phyloP scores from a whole-genome alignment of 2,329 filamentous ascomycete genomes.

The Huntiella savannae region DNA sequence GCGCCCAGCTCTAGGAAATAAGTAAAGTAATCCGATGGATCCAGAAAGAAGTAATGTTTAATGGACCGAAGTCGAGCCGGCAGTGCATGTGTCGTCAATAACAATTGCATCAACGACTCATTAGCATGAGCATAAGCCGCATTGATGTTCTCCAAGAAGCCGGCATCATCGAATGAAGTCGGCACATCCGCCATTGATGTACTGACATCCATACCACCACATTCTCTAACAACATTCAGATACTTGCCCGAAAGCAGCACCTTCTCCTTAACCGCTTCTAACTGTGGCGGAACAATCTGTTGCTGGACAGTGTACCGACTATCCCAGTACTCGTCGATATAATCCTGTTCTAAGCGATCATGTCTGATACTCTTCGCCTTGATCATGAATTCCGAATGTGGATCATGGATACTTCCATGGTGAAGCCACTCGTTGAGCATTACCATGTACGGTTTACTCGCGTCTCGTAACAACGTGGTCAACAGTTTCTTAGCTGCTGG shows the following conservation, averaged over 20 bases:
- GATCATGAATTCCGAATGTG: slow-evolving; percentile 82
- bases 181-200: slow-evolving; percentile 79
- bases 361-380: slow-evolving; percentile 90
- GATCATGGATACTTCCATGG: slow-evolving; percentile 84
- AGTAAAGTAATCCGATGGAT: slow-evolving; percentile 92
- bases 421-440: slow-evolving; percentile 99
- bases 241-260: slow-evolving; percentile 93
- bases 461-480: slow-evolving; percentile 65
- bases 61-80: slow-evolving; percentile 73
- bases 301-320: slow-evolving; percentile 89
- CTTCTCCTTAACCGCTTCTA: slow-evolving; percentile 81
- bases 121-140: slow-evolving; percentile 90
- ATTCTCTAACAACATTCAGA: slow-evolving; percentile 91
- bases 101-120: slow-evolving; percentile 71
- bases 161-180: slow-evolving; percentile 72
- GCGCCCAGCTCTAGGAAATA: slow-evolving; percentile 88
- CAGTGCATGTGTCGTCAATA: slow-evolving; percentile 81
- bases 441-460: slow-evolving; percentile 84
- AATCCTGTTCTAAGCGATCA: slow-evolving; percentile 82
- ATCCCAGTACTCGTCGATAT: slow-evolving; percentile 98
- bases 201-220: slow-evolving; percentile 85
- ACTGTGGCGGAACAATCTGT: slow-evolving; percentile 75
- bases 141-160: slow-evolving; percentile 92
- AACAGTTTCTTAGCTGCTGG: slow-evolving; percentile 69
- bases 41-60: slow-evolving; percentile 98